Conservation (phyloP, 192 early-diverging fungal species). For the Gamsiella multidivaricata region DNA sequence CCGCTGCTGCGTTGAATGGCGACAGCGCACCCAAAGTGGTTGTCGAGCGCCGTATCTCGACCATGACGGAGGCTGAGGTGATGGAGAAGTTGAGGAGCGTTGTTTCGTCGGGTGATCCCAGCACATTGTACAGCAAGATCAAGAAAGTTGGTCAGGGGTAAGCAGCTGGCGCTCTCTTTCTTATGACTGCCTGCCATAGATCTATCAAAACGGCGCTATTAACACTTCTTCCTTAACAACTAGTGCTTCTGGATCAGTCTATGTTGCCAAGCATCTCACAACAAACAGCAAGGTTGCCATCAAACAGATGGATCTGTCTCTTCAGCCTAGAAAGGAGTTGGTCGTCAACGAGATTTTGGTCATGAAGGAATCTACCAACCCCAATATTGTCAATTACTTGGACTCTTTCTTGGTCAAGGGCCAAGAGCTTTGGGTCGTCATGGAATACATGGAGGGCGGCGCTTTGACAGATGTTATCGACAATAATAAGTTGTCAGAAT, state of each 20-base stretch:
- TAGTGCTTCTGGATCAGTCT: slow-evolving; percentile 97
- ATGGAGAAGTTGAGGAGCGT: slow-evolving; percentile 94
- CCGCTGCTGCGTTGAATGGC: slow-evolving; percentile 45
- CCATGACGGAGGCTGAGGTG: slow-evolving; percentile 92
- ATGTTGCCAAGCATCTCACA: slow-evolving; percentile 84
- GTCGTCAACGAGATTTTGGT: slow-evolving; percentile 94
- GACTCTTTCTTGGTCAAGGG: slow-evolving; percentile 91
- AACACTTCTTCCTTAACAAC: not conserved
- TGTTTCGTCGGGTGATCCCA: slow-evolving; percentile 93
- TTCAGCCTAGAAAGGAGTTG: slow-evolving; percentile 91
- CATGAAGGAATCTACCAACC: slow-evolving; percentile 93
- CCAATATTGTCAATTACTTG: slow-evolving; percentile 98
- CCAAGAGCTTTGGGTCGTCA: slow-evolving; percentile 96
- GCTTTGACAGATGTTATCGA: slow-evolving; percentile 97
- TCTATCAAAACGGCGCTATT: no score
- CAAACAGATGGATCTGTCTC: slow-evolving; percentile 92
- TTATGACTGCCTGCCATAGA: no score
- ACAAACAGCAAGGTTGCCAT: slow-evolving; percentile 87
- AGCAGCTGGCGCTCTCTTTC: no score
- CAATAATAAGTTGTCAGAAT: slow-evolving; percentile 91
- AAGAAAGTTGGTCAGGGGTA: slow-evolving; percentile 98
- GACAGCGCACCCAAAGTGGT: slow-evolving; percentile 50
- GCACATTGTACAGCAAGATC: slow-evolving; percentile 90
- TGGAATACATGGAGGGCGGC: slow-evolving; percentile 99
- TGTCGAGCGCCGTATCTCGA: slow-evolving; percentile 84